Evolutionary conservation across 2,329 filamentous ascomycete genomes (phyloP), one percentile per base, ranked within the genome.

Genomic region (Talaromyces islandicus): DNA sequence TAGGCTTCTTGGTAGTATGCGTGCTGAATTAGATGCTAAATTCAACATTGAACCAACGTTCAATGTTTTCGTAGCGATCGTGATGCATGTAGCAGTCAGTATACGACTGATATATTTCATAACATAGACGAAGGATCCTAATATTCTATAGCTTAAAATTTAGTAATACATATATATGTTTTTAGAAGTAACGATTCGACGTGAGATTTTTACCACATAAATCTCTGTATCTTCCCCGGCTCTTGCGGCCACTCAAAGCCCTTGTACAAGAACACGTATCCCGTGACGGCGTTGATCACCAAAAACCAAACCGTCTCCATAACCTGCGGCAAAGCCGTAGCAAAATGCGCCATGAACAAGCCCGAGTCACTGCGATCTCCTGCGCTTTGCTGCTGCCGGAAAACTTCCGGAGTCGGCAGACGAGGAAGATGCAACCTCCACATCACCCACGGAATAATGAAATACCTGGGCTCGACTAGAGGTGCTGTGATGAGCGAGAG

Each of bases 381-480:
- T 58, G 17, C 64, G 53, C 19, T 41, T 19, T 68, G 65, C 57
- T 67, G 66, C 32, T 70, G 60, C 17, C 70, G 69, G 59, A 71
- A 70, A 24, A 64, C 62, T 3, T 68, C 61, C 14, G 71, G 70
- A 43, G 66, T 69, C 55, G 56, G 80, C 73, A 69, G 65, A 7
- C 67, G 65, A 0, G 91, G 91, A 0, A 95, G 77, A 68, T 95
- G 83, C 7, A 97, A 76, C 0, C 94, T 84, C 91, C 92, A 97
- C 68, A 97, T 87, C 9, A 97, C 84, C 91, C 92, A 99, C 0
- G 93, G 92, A 12, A 97, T 81, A 70, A 99, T 95, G 73, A 96
- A 96, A 75, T 99, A 99, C 14, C 94, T 85, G 14, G 94, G 94
- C 73, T 99, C 94, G 10, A 99, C 93, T 0, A 99, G 83, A 0